Evolutionary conservation across 352 stramenopile genomes (phyloP).

Genomic region (Lagenidium giganteum): DNA sequence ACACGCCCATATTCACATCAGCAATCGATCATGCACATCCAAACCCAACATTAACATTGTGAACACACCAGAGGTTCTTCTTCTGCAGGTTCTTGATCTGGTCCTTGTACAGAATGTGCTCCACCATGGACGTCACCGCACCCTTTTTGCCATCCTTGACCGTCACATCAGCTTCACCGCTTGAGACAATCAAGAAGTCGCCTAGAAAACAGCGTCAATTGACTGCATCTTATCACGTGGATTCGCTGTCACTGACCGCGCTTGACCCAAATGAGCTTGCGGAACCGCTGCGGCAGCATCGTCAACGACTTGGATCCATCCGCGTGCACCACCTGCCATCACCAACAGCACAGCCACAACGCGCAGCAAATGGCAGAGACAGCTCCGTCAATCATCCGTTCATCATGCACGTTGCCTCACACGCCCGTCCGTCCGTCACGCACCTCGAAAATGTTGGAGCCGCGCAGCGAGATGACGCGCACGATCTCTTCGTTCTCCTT

Average conservation of each 20-base stretch:
- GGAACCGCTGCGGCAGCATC: constrained; percentile 97
- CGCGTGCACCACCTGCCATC: constrained; percentile 61
- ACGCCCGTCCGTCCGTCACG: too few species aligned
- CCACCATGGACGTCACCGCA: constrained; percentile 88
- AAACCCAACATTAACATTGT: neutral
- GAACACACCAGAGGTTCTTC: constrained; percentile 87
- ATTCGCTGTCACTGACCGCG: constrained; percentile 29
- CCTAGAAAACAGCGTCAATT: constrained; percentile 26
- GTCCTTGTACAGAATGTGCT: constrained; percentile 98
- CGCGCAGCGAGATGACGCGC: constrained; percentile 88
- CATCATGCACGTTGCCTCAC: too few species aligned
- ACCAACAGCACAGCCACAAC: too few species aligned
- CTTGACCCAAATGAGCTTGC: constrained; percentile 99
- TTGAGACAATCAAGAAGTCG: constrained; percentile 94
- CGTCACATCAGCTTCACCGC: constrained; percentile 61
- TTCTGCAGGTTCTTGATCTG: constrained; percentile 97
- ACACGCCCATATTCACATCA: too few species aligned
- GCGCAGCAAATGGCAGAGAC: too few species aligned
- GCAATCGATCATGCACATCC: constrained; percentile 3
- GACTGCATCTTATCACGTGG: neutral
- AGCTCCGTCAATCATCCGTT: too few species aligned
- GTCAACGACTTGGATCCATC: constrained; percentile 74
- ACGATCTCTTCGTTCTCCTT: constrained; percentile 90
- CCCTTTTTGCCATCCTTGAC: constrained; percentile 83
- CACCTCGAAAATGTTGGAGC: constrained; percentile 97